Base-by-base conservation (phyloP, 169 alveolate species). In the Besnoitia besnoiti region DNA sequence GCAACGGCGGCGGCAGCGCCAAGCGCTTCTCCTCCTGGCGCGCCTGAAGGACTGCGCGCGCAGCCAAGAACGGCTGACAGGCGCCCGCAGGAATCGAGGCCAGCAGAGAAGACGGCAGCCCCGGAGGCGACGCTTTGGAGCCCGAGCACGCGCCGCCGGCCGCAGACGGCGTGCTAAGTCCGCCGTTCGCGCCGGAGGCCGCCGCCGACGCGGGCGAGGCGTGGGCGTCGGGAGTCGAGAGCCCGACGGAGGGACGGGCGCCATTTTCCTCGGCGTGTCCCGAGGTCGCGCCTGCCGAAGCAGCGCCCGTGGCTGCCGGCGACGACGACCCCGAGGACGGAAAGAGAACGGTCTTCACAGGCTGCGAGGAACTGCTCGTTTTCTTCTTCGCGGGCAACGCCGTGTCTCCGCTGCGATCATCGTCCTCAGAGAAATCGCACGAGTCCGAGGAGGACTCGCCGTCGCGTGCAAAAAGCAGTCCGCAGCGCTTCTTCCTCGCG, bases 11-110 rank as follows among this genome's bases (percentile, higher is more conserved):
- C 7, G 87, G 87, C 10, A 35, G 8, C 50, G 19, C 44, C 61
- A 77, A 5, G 37, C 87, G 33, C 87, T 77, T 77, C 55, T 77
- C 87, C 21, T 77, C 87, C 55, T 77, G 87, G 37, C 87, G 87
- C 40, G 40, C 44, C 49, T 44, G 87, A 30, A 77, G 59, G 30
- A 39, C 30, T 10, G 87, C 87, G n/a, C 87, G 49, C 49, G 59
- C n/a, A 27, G 40, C 37, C 40, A 77, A 55, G 16, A 77, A 42
- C 61, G 87, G 87, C 87, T 77, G 87, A 10, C 67, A 55, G 30
- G 30, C 67, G 67, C n/a, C 67, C n/a, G 67, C 67, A 19, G 67
- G 67, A 5, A 55, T 1, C 67, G 67, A 55, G 33, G 67, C 67
- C 67, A n/a, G 67, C 67, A 55, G 24, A n/a, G 67, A 21, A 55